A percentile compares a stretch with the other conserved stretches of the same genome.
Evolutionary conservation across 2,329 filamentous ascomycete species (phyloP).

Genomic region (Neobulgaria alba): DNA sequence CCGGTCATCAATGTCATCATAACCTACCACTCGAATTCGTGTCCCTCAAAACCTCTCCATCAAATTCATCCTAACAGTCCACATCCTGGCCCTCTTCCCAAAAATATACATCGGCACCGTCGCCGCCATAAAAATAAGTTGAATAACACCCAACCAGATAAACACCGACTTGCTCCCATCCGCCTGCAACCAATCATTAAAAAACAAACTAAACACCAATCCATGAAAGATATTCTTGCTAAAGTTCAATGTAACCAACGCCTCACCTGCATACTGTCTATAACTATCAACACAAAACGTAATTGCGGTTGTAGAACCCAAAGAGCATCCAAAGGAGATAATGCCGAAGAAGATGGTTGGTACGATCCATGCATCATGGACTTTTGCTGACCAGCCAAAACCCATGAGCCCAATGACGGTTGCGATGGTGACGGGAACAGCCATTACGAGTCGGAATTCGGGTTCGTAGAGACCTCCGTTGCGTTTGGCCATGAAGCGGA

Average conservation of each 20-base stretch:
- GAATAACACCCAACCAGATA: constrained; percentile 76
- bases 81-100: constrained; percentile 86
- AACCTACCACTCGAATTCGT: no score
- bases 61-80: constrained; percentile 71
- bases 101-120: constrained; percentile 92
- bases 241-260: constrained; percentile 89
- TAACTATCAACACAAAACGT: constrained; percentile 94
- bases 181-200: constrained; percentile 70
- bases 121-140: constrained; percentile 63
- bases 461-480: constrained; percentile 96
- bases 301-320: constrained; percentile 85
- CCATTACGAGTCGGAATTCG: constrained; percentile 88
- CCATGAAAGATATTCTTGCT: constrained; percentile 92
- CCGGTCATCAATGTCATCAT: no score
- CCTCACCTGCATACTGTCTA: constrained; percentile 86
- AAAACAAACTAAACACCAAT: constrained; percentile 79
- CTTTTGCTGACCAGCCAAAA: constrained; percentile 84
- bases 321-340: constrained; percentile 82
- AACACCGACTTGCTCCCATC: constrained; percentile 74
- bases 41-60: background rate
- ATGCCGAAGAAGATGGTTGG: constrained; percentile 90
- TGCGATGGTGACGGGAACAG: constrained; percentile 64
- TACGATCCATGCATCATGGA: constrained; percentile 74
- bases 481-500: constrained; percentile 68
- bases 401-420: constrained; percentile 86